Evolutionary conservation across 805 yeast species (phyloP).

Genomic region (Sugiyamaella chiloensis): DNA sequence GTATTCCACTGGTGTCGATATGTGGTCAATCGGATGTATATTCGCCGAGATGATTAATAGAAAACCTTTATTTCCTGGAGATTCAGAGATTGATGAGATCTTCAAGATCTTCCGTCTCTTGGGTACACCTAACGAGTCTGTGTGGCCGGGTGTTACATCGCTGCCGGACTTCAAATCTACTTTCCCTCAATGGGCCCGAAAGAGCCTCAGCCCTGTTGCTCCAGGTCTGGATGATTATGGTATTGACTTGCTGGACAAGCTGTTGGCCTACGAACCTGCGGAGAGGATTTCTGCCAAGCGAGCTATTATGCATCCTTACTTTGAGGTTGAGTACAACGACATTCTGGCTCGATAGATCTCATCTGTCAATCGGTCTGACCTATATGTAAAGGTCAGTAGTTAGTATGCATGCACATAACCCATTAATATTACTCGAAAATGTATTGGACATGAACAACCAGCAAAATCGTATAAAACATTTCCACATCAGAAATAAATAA

Average conservation of each 20-base stretch:
- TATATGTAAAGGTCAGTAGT: no score
- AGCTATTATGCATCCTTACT: constrained; percentile 86
- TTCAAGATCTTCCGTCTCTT: constrained; percentile 86
- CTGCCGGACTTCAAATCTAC: constrained; percentile 92
- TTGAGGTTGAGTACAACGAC: constrained; percentile 28
- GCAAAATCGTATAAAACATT: no score
- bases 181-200: constrained; percentile 85
- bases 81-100: constrained; percentile 95
- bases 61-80: constrained; percentile 94
- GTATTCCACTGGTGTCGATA: constrained; percentile 96
- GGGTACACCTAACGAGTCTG: constrained; percentile 91
- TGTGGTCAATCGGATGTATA: constrained; percentile 98
- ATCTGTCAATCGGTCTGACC: no score
- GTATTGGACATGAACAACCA: no score
- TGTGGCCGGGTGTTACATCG: constrained; percentile 91
- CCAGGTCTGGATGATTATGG: constrained; percentile 83
- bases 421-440: no score
- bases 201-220: constrained; percentile 62
- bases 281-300: constrained; percentile 91
- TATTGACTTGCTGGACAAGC: constrained; percentile 67
- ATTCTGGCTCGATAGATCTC: not conserved
- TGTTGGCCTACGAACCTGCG: constrained; percentile 90
- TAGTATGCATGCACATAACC: not conserved
- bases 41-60: constrained; percentile 98
- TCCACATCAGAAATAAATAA: no score